Conservation (phyloP, 2,329 filamentous ascomycete genomes). For the Calycina herbarum region DNA sequence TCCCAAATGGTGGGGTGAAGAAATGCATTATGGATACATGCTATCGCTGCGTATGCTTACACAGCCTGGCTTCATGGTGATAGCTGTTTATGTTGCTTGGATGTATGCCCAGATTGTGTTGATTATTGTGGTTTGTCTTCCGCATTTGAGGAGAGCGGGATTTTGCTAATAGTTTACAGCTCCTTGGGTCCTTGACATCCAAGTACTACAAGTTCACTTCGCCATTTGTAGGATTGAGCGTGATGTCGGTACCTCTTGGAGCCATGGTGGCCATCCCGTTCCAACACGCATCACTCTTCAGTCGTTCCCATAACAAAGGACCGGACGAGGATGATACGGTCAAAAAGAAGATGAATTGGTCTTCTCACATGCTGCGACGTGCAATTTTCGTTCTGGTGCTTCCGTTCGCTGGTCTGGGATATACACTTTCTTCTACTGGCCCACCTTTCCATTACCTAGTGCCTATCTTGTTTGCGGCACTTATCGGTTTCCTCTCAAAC, state of each 20-base stretch:
- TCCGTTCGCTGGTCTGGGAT: slow-evolving; percentile 65
- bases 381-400: slow-evolving; percentile 66
- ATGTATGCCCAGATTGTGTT: slow-evolving; percentile 76
- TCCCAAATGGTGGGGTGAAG: slow-evolving; percentile 75
- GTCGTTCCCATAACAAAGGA: slow-evolving; percentile 59
- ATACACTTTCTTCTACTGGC: slow-evolving; percentile 66
- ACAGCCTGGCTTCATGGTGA: slow-evolving; percentile 71
- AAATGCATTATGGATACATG: slow-evolving; percentile 68
- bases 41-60: slow-evolving; percentile 69
- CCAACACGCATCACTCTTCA: slow-evolving; percentile 70
- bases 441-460: slow-evolving; percentile 59
- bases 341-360: slow-evolving; percentile 64
- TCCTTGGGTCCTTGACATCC: slow-evolving; percentile 70
- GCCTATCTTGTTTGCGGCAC: slow-evolving; percentile 64
- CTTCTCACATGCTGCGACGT: slow-evolving; percentile 69
- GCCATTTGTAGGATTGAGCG: slow-evolving; percentile 65
- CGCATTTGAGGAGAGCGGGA: neutral
- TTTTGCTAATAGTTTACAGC: slow-evolving; percentile 39
- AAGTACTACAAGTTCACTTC: slow-evolving; percentile 65
- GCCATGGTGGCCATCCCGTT: slow-evolving; percentile 70
- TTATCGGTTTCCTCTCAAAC: slow-evolving; percentile 69
- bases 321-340: slow-evolving; percentile 67
- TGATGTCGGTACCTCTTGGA: slow-evolving; percentile 66
- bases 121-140: slow-evolving; percentile 59
- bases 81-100: slow-evolving; percentile 74